Conservation (phyloP, 2,329 filamentous ascomycete genomes). For the Pseudocercospora crystallina region DNA sequence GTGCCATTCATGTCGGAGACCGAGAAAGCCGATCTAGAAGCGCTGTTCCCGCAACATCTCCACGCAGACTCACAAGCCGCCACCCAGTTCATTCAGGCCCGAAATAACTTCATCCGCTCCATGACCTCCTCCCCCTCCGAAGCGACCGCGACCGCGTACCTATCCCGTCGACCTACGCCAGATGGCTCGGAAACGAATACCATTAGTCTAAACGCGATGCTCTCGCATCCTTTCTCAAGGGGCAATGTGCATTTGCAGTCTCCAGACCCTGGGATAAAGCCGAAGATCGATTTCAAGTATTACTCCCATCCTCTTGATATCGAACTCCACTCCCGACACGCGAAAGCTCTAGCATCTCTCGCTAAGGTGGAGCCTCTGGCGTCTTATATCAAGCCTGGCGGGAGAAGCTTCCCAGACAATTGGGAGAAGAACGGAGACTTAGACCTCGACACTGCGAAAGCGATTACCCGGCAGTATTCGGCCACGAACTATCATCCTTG, state of each 20-base stretch:
- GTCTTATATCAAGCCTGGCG: constrained; percentile 24
- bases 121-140: constrained; percentile 19
- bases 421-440: background rate
- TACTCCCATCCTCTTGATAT: constrained; percentile 32
- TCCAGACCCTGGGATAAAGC: constrained; percentile 16
- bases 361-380: constrained; percentile 41
- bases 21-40: constrained; percentile 22
- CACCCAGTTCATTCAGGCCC: constrained; percentile 4
- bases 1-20: constrained; percentile 19
- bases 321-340: constrained; percentile 29
- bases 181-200: constrained; percentile 20
- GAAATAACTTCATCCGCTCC: constrained; percentile 18
- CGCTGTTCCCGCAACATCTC: constrained; percentile 12
- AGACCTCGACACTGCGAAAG: constrained; percentile 25
- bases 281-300: constrained; percentile 32
- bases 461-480: constrained; percentile 12
- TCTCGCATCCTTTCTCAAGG: constrained; percentile 29
- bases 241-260: constrained; percentile 31
- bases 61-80: background rate
- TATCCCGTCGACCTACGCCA: constrained; percentile 14
- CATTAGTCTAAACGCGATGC: constrained; percentile 22
- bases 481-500: constrained; percentile 40
- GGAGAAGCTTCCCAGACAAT: constrained; percentile 14
- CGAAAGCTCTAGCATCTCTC: constrained; percentile 41
- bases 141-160: constrained; percentile 24